These are phyloP conservation scores for Leccinum uliginosum DNA, from an alignment of 768 basidiomycete species.

Conservation along the genomic window DNA sequence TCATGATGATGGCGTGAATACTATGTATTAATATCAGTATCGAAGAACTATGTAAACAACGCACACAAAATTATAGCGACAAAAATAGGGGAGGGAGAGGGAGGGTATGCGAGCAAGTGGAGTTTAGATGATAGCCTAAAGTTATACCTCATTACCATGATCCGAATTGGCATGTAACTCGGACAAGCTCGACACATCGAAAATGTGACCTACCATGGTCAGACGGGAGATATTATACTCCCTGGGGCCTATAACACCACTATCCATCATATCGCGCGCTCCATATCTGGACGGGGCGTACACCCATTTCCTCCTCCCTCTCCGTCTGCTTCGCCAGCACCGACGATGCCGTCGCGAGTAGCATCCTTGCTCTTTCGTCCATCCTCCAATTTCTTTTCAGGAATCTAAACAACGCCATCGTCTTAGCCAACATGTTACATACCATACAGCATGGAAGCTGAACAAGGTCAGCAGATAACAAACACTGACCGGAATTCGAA, in stretches of 20 bases:
- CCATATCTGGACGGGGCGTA: slow-evolving; percentile 38
- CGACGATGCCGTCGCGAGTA: not conserved
- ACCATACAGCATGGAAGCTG: not conserved
- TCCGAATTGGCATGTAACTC: not conserved
- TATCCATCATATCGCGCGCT: slow-evolving; percentile 34
- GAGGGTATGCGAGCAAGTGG: not conserved
- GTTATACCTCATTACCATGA: not conserved
- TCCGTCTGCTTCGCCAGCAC: slow-evolving; percentile 1
- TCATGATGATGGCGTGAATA: not conserved
- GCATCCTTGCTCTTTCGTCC: not conserved
- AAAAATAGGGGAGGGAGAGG: not conserved
- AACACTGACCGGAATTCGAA: slow-evolving; percentile 44
- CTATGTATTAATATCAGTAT: not conserved
- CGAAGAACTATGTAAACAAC: not conserved
- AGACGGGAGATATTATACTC: not conserved
- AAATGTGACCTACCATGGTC: not conserved
- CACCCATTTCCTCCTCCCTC: not conserved
- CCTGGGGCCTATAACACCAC: not conserved
- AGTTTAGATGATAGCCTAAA: not conserved
- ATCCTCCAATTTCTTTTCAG: slow-evolving; percentile 24
- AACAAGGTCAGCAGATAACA: slow-evolving; percentile 2
- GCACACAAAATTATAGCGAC: not conserved
- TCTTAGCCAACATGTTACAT: not conserved
- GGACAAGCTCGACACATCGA: not conserved
- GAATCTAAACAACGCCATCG: slow-evolving; percentile 31